Percentiles rank a stretch among this genome's conserved stretches.
phyloP scores from a whole-genome alignment of 768 basidiomycete species.

The Mycena polygramma region DNA sequence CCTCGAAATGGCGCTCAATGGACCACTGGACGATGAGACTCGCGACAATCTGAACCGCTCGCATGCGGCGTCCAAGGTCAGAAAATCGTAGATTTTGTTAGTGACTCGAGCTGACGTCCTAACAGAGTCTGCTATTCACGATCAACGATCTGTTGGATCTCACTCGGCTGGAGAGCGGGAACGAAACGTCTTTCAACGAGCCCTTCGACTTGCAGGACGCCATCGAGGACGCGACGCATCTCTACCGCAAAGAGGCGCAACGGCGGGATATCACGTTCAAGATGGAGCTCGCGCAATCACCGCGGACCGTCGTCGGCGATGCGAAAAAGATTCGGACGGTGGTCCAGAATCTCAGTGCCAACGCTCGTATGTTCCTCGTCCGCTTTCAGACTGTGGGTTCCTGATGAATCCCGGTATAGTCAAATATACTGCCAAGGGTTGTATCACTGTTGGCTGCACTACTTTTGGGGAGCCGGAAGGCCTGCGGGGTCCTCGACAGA shows the following conservation, averaged over 20 bases:
- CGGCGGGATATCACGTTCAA: constrained; percentile 72
- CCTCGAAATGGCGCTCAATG: constrained; percentile 84
- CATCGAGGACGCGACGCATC: constrained; percentile 70
- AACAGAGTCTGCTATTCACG: constrained; percentile 78
- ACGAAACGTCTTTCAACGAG: constrained; percentile 81
- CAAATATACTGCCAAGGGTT: constrained; percentile 77
- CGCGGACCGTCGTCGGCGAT: constrained; percentile 78
- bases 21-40: constrained; percentile 78
- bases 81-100: not conserved
- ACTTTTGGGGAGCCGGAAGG: constrained; percentile 65
- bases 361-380: constrained; percentile 65
- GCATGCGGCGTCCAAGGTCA: constrained; percentile 81
- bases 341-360: constrained; percentile 83
- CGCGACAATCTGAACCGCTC: constrained; percentile 79
- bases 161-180: constrained; percentile 81
- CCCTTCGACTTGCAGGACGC: constrained; percentile 75
- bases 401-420: constrained; percentile 54
- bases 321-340: constrained; percentile 80
- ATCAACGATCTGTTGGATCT: constrained; percentile 89
- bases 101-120: too few relatives aligned
- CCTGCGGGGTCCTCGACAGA: constrained; percentile 57
- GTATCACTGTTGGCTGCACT: constrained; percentile 70
- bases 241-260: constrained; percentile 77
- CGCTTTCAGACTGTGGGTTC: constrained; percentile 6
- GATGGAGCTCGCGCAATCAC: constrained; percentile 66